Evolutionary conservation across 805 yeast genomes (phyloP).

Genomic region (Sungouiozyma intestinalis): DNA sequence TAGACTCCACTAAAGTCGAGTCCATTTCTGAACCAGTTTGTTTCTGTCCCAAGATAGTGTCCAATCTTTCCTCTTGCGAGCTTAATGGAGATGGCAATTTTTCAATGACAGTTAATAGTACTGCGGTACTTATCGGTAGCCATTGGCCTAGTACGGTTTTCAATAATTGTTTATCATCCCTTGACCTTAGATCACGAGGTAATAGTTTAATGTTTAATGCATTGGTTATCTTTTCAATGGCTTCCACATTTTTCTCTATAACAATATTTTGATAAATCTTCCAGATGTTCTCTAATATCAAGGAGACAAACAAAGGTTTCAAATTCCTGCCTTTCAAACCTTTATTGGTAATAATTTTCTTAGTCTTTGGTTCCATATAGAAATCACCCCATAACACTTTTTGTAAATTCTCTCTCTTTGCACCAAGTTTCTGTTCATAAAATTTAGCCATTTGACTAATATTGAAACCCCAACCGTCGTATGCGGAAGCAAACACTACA

Average conservation of each 20-base stretch:
- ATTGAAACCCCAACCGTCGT: constrained; percentile 97
- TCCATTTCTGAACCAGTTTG: constrained; percentile 33
- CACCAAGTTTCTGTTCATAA: constrained; percentile 75
- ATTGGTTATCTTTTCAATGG: constrained; percentile 61
- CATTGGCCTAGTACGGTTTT: constrained; percentile 76
- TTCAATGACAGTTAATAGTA: constrained; percentile 74
- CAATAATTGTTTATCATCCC: constrained; percentile 57
- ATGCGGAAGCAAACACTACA: constrained; percentile 82
- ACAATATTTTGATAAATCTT: constrained; percentile 69
- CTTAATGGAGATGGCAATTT: constrained; percentile 71
- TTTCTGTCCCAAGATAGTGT: constrained; percentile 42
- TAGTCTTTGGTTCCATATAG: constrained; percentile 80
- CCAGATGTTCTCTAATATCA: constrained; percentile 88
- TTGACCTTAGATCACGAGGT: constrained; percentile 71
- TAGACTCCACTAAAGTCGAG: constrained; percentile 38
- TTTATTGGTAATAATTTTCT: constrained; percentile 63
- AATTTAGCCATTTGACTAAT: constrained; percentile 80
- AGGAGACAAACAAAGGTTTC: constrained; percentile 78
- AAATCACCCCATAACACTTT: constrained; percentile 96
- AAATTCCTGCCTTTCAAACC: constrained; percentile 49
- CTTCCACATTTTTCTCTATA: constrained; percentile 54
- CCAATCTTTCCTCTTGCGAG: constrained; percentile 67
- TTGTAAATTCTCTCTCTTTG: constrained; percentile 65
- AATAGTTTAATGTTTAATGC: constrained; percentile 57
- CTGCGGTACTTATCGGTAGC: constrained; percentile 85